Evolutionary conservation across 2,329 filamentous ascomycete genomes (phyloP).

Genomic region (Chlorencoelia australis): DNA sequence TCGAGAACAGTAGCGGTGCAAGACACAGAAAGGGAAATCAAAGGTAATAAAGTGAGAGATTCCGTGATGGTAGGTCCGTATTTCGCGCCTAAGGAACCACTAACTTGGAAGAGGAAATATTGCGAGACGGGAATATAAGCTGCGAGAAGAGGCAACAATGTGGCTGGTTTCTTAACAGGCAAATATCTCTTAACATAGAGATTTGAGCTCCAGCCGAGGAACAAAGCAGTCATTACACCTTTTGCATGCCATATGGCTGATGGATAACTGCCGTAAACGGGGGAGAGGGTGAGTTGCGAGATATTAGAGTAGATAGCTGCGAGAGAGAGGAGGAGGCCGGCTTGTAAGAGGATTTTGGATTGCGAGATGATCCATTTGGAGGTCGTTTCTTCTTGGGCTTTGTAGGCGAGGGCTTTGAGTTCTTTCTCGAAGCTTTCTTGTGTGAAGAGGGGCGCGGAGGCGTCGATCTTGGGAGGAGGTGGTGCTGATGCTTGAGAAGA

Average conservation of each 20-base stretch:
- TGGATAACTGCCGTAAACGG: conserved; percentile 81
- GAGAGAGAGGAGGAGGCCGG: conserved; percentile 39
- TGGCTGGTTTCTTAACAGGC: conserved; percentile 35
- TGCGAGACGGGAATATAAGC: conserved; percentile 67
- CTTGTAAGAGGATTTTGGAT: conserved; percentile 25
- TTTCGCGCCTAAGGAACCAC: conserved; percentile 53
- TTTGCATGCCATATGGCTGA: conserved; percentile 61
- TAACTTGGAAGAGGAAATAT: conserved; percentile 58
- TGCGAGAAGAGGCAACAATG: conserved; percentile 61
- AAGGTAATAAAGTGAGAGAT: conserved; percentile 58
- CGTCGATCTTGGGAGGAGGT: conserved; percentile 4
- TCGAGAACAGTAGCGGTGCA: conserved; percentile 57
- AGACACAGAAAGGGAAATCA: conserved; percentile 53
- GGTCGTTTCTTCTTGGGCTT: conserved; percentile 26
- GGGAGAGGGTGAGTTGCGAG: conserved; percentile 68
- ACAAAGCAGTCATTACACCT: conserved; percentile 54
- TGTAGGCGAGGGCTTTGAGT: conserved; percentile 24
- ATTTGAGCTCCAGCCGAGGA: conserved; percentile 64
- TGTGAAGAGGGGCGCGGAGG: conserved; percentile 23
- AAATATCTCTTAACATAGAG: conserved; percentile 41
- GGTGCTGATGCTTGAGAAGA: conserved; percentile 1
- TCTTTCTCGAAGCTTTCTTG: conserved; percentile 29
- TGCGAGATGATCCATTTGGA: conserved; percentile 23
- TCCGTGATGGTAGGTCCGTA: conserved; percentile 72
- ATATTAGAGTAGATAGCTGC: conserved; percentile 57